phyloP scores from a whole-genome alignment of 805 yeast genomes.

The Sugiyamaella mastotermitis region DNA sequence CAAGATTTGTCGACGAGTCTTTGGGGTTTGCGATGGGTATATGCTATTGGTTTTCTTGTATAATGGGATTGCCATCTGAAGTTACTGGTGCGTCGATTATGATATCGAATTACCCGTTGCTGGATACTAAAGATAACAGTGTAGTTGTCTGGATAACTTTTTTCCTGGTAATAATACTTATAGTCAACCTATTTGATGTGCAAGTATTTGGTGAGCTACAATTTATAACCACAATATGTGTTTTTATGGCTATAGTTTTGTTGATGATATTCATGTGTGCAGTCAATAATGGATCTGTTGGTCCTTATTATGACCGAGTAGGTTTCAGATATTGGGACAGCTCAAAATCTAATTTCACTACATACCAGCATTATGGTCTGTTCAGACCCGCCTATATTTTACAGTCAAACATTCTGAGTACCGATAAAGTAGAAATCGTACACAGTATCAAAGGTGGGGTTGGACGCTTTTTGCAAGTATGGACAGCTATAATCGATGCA shows the following conservation, averaged over 20 bases:
- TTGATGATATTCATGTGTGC: conserved; percentile 56
- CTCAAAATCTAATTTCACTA: conserved; percentile 41
- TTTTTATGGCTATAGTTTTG: conserved; percentile 45
- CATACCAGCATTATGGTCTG: conserved; percentile 54
- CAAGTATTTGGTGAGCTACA: conserved; percentile 71
- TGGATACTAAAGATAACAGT: conserved; percentile 41
- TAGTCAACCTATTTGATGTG: conserved; percentile 60
- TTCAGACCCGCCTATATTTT: conserved; percentile 47
- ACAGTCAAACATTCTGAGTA: neutral
- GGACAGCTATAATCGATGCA: conserved; percentile 58
- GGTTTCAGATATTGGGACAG: conserved; percentile 71
- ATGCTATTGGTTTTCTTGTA: conserved; percentile 66
- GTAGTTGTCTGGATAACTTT: conserved; percentile 67
- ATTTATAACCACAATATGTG: conserved; percentile 53
- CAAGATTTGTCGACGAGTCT: conserved; percentile 59
- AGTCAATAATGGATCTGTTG: conserved; percentile 53
- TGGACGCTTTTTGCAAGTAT: conserved; percentile 30
- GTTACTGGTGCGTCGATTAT: conserved; percentile 74
- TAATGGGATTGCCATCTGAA: conserved; percentile 71
- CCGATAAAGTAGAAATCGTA: conserved; percentile 2
- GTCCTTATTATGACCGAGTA: conserved; percentile 37
- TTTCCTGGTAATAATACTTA: conserved; percentile 41
- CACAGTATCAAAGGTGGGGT: conserved; percentile 44
- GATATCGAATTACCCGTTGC: conserved; percentile 57
- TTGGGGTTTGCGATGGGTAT: conserved; percentile 63